Base-by-base conservation (phyloP, 2,329 filamentous ascomycete species). In the Exophiala phaeomuriformis region DNA sequence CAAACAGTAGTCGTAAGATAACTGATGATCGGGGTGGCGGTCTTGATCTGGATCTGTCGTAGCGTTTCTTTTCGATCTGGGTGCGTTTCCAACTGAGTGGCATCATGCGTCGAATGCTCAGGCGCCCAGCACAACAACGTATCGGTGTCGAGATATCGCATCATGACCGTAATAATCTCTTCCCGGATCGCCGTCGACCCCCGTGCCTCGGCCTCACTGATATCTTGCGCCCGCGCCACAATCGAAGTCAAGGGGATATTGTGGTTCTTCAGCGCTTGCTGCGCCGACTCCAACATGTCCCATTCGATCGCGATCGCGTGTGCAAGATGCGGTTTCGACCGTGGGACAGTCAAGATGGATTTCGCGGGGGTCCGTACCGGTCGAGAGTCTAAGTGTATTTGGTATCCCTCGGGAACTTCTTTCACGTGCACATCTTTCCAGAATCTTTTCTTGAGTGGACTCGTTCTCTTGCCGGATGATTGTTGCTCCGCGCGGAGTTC, bases 61-160 rank as follows among this genome's bases (percentile, higher is more conserved):
- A 98, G 76, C 5, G 78, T 82, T 51, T 77, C 75, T 41, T 68
- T 69, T 3, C 68, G 64, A 47, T 78, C 72, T 31, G 74, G 68
- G 39, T 82, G 71, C 35, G 75, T 71, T 35, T 68, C 68, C 36
- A 69, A 65, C 19, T 65, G 63, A 1, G 77, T 74, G 1, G 75
- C 74, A 39, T 81, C 77, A 66, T 78, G 70, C 55, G 73, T 61
- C 43, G 71, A 72, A 52, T 72, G 72, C 64, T 76, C 77, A 0
- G 84, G 84, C 12, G 82, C 89, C 88, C 90, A 95, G 78, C 91
- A 97, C 1, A 98, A 81, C 35, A 97, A 73, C 0, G 88, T 90
- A 71, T 98, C 93, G 1, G 93, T 97, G 64, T 90, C 84, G 29
- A 98, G 79, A 69, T 97, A 97, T 44, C 86, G 81, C 77, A 97